Evolutionary conservation across 208 protist species (phyloP), one percentile per base, ranked within the genome.

Genomic region (Crithidia thermophila): DNA sequence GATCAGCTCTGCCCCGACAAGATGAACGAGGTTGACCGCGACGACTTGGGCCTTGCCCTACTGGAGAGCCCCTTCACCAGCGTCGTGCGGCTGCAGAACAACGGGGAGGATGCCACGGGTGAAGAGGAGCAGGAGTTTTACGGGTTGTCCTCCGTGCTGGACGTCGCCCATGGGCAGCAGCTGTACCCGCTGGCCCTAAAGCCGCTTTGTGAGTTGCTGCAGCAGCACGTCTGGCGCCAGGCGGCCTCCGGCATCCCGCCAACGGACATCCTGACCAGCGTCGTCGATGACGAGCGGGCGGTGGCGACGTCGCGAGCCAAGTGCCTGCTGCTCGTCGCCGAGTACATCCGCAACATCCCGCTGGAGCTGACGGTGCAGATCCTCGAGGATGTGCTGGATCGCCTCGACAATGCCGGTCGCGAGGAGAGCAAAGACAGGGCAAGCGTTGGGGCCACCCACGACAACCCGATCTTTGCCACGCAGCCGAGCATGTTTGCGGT

Each of bases 291-390:
- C 49, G 52, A 52, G 21, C 21, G 39, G 16, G 70, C 55, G 4
- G 46, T 60, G 13, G 49, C 51, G 60, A 70, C 23, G 34, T 75
- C 37, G 42, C 70, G 58, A 11, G 71, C 82, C 11, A 93, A 92
- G 67, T 91, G 85, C 49, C 52, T 88, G 30, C 60, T 93, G 58
- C 80, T 94, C 25, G 53, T 96, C 47, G 79, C 80, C 18, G 88
- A 96, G 78, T 90, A 94, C 75, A 89, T 94, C 57, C 83, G 86
- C 23, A 94, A 87, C 72, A 82, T 94, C 25, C 91, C 91, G 40
- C 70, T 94, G 45, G 84, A 92, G 76, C 63, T 96, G 28, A 93
- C 88, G 1, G 77, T 85, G 47, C 85, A 93, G 46, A 87, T 94
- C 30, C 45, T 93, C 5, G 72, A 78, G 16, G 86, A 94, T 53